phyloP scores from a whole-genome alignment of 441 rosid genomes.

The Populus hybrid region DNA sequence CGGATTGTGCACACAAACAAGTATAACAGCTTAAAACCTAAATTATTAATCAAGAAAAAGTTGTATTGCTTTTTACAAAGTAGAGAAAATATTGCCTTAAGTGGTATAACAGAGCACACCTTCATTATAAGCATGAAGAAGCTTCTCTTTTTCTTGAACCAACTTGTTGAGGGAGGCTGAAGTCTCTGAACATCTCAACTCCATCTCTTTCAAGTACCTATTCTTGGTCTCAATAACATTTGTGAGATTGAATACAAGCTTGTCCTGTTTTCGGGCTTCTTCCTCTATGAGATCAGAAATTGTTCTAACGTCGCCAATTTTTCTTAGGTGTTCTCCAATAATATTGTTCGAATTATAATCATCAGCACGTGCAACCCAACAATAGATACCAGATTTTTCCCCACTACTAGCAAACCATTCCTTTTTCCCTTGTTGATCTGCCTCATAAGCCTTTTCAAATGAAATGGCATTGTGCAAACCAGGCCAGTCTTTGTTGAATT shows the following conservation, averaged over 20 bases:
- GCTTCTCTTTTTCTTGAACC: conserved; percentile 74
- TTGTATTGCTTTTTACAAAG: neutral
- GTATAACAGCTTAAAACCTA: neutral
- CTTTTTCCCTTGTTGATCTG: conserved; percentile 67
- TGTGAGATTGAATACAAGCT: conserved; percentile 55
- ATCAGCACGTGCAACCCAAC: conserved; percentile 94
- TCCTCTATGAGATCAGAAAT: conserved; percentile 72
- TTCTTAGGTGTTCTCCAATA: conserved; percentile 74
- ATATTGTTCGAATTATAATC: conserved; percentile 63
- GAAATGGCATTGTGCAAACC: conserved; percentile 86
- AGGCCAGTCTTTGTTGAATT: conserved; percentile 82
- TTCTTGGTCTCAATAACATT: conserved; percentile 48
- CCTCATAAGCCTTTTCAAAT: conserved; percentile 81
- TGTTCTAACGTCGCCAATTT: conserved; percentile 76
- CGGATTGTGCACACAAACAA: neutral
- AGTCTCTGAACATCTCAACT: conserved; percentile 54
- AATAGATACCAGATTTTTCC: conserved; percentile 56
- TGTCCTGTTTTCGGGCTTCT: conserved; percentile 76
- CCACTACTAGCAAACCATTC: conserved; percentile 50
- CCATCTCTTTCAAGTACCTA: conserved; percentile 50
- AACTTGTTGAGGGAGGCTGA: conserved; percentile 33
- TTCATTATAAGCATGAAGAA: conserved; percentile 68
- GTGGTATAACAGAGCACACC: conserved; percentile 35
- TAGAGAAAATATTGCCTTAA: neutral
- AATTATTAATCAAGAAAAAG: neutral